Percentiles rank a stretch among this genome's conserved stretches.
phyloP scores from a whole-genome alignment of 257 asterid species.

The Gentiana straminea region DNA sequence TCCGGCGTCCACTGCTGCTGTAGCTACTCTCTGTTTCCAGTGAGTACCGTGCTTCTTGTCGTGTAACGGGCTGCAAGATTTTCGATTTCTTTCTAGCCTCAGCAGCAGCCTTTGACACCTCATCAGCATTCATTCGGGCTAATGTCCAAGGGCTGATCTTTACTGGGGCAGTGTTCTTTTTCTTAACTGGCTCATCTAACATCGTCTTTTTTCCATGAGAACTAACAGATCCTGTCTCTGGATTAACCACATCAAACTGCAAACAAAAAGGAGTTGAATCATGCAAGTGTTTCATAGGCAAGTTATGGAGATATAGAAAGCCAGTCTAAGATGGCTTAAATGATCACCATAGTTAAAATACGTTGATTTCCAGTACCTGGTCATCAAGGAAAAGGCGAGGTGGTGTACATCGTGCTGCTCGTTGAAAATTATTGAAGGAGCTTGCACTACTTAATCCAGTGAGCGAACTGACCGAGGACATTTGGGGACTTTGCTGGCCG shows the following conservation, averaged over 20 bases:
- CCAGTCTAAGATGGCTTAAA: too few relatives aligned
- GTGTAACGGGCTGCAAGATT: slow-evolving; percentile 56
- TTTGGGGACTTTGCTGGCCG: slow-evolving; percentile 91
- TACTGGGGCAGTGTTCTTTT: slow-evolving; percentile 65
- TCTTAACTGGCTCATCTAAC: slow-evolving; percentile 56
- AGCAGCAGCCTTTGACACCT: slow-evolving; percentile 89
- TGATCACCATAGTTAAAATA: neutral
- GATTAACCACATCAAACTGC: slow-evolving; percentile 89
- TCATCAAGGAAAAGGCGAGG: slow-evolving; percentile 95
- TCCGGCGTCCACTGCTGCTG: slow-evolving; percentile 58
- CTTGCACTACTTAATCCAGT: slow-evolving; percentile 93
- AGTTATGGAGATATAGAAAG: too few relatives aligned
- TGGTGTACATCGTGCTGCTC: slow-evolving; percentile 99
- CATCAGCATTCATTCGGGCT: slow-evolving; percentile 83
- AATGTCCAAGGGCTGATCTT: slow-evolving; percentile 96
- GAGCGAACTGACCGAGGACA: slow-evolving; percentile 81
- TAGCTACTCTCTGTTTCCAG: slow-evolving; percentile 55
- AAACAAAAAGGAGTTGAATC: slow-evolving; percentile 6
- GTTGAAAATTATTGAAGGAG: slow-evolving; percentile 75
- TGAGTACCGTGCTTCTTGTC: slow-evolving; percentile 33
- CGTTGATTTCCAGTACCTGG: slow-evolving; percentile 40
- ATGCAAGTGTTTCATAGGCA: neutral
- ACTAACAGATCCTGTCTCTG: slow-evolving; percentile 72
- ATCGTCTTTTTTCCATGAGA: slow-evolving; percentile 60
- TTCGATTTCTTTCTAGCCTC: slow-evolving; percentile 91